Evolutionary conservation across 148 eudicot genomes (phyloP), one percentile per base, ranked within the genome.

Genomic region (Vaccinium myrtillus): DNA sequence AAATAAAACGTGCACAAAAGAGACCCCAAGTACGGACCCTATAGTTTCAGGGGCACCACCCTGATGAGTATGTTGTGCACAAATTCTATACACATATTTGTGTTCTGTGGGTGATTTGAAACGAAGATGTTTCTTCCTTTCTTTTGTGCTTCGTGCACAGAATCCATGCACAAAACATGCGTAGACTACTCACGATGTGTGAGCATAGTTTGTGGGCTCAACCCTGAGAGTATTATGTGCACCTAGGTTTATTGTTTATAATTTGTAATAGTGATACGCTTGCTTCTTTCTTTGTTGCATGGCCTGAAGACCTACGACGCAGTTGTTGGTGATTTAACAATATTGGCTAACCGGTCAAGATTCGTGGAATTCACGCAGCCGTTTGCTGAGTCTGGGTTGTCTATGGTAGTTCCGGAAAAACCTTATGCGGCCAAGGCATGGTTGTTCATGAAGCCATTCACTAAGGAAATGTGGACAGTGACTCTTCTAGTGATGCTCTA

Each of bases 361-460:
- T 3, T 4, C 3, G 90, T 91, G 48, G 90, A 88, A 1, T 89
- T 91, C 83, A 88, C 89, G 5, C 84, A 81, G 19, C 90, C 93
- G 10, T 91, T 14, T 75, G 76, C 74, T 1, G 89, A 84, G 81
- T 89, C 89, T 25, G 82, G 89, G 49, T 32, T 89, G 83, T 58
- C 88, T 1, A 61, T 91, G 75, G 21, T 91, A 73, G 85, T 82
- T 48, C 87, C 86, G 4, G 74, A 21, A 16, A 85, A 79, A 65
- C 75, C 23, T 7, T 53, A 73, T 7, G 27, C 77, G 23, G 59
- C 30, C 16, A 71, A 46, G 51, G 70, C 75, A 30, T 89, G 89
- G 93, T 84, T 85, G 39, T 87, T 89, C 18, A 32, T 91, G 69
- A 83, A 54, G 79, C 93, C 93, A 12, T 89, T 91, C 77, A 89